A percentile compares a stretch with the other conserved stretches of the same genome.
Evolutionary conservation across 208 protist genomes (phyloP).

Genomic region (Vickermania ingenoplastis): DNA sequence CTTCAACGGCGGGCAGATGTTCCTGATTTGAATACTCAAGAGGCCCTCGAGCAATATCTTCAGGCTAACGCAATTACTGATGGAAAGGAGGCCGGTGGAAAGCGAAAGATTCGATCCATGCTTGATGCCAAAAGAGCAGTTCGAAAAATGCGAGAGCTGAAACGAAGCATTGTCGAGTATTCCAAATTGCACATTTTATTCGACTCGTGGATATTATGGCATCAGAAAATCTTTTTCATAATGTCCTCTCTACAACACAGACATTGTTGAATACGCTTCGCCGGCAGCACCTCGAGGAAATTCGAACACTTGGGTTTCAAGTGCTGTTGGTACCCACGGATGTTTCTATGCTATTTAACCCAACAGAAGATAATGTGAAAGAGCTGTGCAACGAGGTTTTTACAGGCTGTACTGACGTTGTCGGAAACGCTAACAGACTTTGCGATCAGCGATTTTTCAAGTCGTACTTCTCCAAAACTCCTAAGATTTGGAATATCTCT

Average conservation of each 20-base stretch:
- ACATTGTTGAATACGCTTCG: slow-evolving; percentile 63
- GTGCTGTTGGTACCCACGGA: slow-evolving; percentile 66
- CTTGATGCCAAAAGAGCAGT: slow-evolving; percentile 79
- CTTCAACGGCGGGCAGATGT: slow-evolving; percentile 82
- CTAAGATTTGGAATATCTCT: slow-evolving; percentile 69
- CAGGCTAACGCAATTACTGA: slow-evolving; percentile 58
- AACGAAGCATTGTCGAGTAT: slow-evolving; percentile 89
- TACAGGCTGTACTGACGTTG: slow-evolving; percentile 53
- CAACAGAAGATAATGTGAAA: slow-evolving; percentile 43
- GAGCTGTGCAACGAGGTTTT: slow-evolving; percentile 54
- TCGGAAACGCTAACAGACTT: slow-evolving; percentile 35
- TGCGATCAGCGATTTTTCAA: slow-evolving; percentile 80
- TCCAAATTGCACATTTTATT: slow-evolving; percentile 85
- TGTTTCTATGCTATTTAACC: slow-evolving; percentile 65
- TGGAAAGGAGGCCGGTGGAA: slow-evolving; percentile 19
- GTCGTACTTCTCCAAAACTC: slow-evolving; percentile 59
- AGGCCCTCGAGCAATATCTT: slow-evolving; percentile 88
- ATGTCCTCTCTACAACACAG: slow-evolving; percentile 50
- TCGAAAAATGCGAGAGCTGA: slow-evolving; percentile 76
- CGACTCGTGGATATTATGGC: slow-evolving; percentile 81
- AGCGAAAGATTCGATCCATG: slow-evolving; percentile 88
- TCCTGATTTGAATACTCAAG: slow-evolving; percentile 86
- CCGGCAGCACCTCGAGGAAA: slow-evolving; percentile 44
- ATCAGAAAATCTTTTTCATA: slow-evolving; percentile 78
- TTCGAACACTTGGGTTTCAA: slow-evolving; percentile 83